Conservation (phyloP, 2,329 filamentous ascomycete species). For the Chalaropsis ovoidea region DNA sequence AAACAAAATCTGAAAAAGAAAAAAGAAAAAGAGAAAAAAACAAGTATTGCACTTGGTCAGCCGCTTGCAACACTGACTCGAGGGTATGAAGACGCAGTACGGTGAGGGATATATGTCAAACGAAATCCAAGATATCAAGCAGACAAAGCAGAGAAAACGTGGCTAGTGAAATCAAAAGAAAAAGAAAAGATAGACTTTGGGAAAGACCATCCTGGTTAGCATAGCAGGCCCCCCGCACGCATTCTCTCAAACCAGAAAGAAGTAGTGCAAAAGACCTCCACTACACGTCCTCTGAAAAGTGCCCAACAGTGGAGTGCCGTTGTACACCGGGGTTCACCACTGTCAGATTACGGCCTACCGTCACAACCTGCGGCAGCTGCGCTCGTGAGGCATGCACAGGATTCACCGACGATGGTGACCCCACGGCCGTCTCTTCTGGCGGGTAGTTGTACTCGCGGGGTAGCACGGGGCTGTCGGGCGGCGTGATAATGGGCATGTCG, state of each 20-base stretch:
- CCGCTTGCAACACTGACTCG: not conserved
- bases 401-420: not conserved
- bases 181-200: not conserved
- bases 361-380: constrained; percentile 19
- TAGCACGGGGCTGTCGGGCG: constrained; percentile 14
- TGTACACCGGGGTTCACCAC: constrained; percentile 21
- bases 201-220: not conserved
- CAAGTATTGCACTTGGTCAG: not conserved
- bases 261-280: not conserved
- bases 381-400: not conserved
- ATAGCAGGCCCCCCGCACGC: too few species aligned
- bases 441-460: constrained; percentile 4
- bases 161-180: constrained; percentile 17
- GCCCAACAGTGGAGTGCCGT: constrained; percentile 22
- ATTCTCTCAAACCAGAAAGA: too few species aligned
- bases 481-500: constrained; percentile 7
- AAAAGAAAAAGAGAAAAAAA: not conserved
- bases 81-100: constrained; percentile 17
- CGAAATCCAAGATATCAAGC: constrained; percentile 14
- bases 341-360: constrained; percentile 22
- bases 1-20: not conserved
- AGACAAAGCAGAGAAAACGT: not conserved
- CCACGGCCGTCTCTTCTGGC: not conserved
- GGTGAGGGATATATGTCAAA: constrained; percentile 19
- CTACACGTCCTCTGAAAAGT: constrained; percentile 25